A percentile compares a stretch with the other conserved stretches of the same genome.
Conservation (phyloP, 225 moss, liverwort and hornwort species). For the Marchantia polymorpha region DNA sequence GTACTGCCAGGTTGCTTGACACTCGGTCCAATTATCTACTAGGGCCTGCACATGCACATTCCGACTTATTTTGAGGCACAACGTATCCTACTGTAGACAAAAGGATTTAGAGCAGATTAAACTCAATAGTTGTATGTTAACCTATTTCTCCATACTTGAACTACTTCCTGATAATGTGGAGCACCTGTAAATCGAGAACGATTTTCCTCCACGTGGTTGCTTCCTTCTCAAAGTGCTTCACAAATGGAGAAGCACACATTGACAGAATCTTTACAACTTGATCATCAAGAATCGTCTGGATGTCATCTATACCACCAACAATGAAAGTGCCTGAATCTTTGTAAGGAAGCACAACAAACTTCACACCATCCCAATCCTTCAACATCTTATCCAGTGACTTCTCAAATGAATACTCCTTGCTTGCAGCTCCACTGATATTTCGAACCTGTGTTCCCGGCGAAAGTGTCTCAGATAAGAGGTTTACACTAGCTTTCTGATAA, state of each 20-base stretch:
- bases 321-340: slow-evolving; percentile 88
- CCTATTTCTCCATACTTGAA: not conserved
- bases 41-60: slow-evolving; percentile 48
- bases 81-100: not conserved
- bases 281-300: slow-evolving; percentile 87
- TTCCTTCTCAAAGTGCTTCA: slow-evolving; percentile 74
- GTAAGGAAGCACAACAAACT: slow-evolving; percentile 66
- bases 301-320: slow-evolving; percentile 78
- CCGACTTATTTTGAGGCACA: not conserved
- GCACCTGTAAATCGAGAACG: slow-evolving; percentile 59
- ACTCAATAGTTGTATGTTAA: not conserved
- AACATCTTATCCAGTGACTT: slow-evolving; percentile 82
- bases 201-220: slow-evolving; percentile 70
- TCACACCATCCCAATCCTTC: slow-evolving; percentile 80
- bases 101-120: not conserved
- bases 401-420: slow-evolving; percentile 87
- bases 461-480: too few species aligned
- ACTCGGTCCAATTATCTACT: slow-evolving; percentile 84
- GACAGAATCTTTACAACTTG: slow-evolving; percentile 80
- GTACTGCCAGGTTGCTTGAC: slow-evolving; percentile 95
- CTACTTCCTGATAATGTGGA: too few species aligned
- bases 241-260: slow-evolving; percentile 87
- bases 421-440: slow-evolving; percentile 68
- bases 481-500: not conserved
- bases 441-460: slow-evolving; percentile 42